Evolutionary conservation across 2,329 filamentous ascomycete species (phyloP).

Genomic region (Nannizziopsis barbatae): DNA sequence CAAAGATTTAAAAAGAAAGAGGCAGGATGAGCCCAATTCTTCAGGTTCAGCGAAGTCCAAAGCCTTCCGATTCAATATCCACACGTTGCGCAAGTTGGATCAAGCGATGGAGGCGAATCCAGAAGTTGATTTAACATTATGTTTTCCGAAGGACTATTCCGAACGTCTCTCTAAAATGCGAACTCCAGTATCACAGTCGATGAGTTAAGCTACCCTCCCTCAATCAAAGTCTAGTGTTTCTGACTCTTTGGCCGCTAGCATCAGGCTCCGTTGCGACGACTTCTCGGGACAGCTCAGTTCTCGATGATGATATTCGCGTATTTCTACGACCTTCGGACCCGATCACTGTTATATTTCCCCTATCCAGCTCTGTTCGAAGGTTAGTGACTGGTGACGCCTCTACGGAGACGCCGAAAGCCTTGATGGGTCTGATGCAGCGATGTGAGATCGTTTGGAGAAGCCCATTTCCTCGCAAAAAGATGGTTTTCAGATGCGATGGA

Average conservation of each 20-base stretch:
- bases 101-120: slow-evolving; percentile 17
- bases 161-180: slow-evolving; percentile 16
- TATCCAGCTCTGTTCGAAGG: slow-evolving; percentile 14
- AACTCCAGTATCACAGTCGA: slow-evolving; percentile 2
- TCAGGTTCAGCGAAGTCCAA: slow-evolving; percentile 14
- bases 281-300: slow-evolving; percentile 3
- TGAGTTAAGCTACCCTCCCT: slow-evolving; percentile 9
- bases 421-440: slow-evolving; percentile 14
- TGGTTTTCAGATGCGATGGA: slow-evolving; percentile 20
- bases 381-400: slow-evolving; percentile 10
- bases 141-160: slow-evolving; percentile 18
- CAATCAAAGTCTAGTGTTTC: slow-evolving; percentile 6
- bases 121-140: slow-evolving; percentile 18
- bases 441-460: slow-evolving; percentile 19
- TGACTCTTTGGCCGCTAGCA: slow-evolving; percentile 9
- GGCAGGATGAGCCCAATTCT: too few species aligned
- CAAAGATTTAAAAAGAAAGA: too few species aligned
- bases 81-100: slow-evolving; percentile 19
- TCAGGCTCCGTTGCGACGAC: slow-evolving; percentile 2
- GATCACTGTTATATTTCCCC: slow-evolving; percentile 15
- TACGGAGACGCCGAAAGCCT: slow-evolving; percentile 10
- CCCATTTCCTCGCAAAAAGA: slow-evolving; percentile 17
- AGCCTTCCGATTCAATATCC: slow-evolving; percentile 20
- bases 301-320: slow-evolving; percentile 17
- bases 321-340: slow-evolving; percentile 14